Evolutionary conservation across 768 basidiomycete genomes (phyloP).

Genomic region (Kwoniella sp.): DNA sequence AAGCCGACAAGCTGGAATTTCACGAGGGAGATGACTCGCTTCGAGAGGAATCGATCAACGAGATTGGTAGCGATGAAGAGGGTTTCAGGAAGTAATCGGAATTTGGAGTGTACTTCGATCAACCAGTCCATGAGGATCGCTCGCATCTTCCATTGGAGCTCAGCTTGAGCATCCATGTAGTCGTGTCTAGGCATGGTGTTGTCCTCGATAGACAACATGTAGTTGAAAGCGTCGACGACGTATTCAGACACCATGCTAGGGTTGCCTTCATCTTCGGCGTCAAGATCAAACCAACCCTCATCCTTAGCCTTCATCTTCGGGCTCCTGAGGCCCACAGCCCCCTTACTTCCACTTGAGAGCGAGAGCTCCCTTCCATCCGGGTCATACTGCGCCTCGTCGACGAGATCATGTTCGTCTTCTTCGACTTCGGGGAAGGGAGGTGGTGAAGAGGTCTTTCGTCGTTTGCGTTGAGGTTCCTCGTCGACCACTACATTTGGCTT

Average conservation of each 20-base stretch:
- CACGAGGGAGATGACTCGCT: slow-evolving; percentile 72
- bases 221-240: slow-evolving; percentile 87
- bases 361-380: slow-evolving; percentile 51
- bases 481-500: slow-evolving; percentile 23
- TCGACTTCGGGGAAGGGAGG: slow-evolving; percentile 22
- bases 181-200: slow-evolving; percentile 76
- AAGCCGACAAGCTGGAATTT: slow-evolving; percentile 91
- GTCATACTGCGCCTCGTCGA: slow-evolving; percentile 65
- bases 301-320: slow-evolving; percentile 58
- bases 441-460: slow-evolving; percentile 43
- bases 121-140: slow-evolving; percentile 90
- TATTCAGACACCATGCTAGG: slow-evolving; percentile 98
- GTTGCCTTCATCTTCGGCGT: slow-evolving; percentile 87
- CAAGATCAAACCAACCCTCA: slow-evolving; percentile 81
- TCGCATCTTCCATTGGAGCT: slow-evolving; percentile 86
- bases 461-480: slow-evolving; percentile 36
- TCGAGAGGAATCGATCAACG: slow-evolving; percentile 68
- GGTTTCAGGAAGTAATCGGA: slow-evolving; percentile 83
- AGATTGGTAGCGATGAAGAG: slow-evolving; percentile 87
- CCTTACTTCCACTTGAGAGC: slow-evolving; percentile 39
- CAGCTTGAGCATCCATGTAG: slow-evolving; percentile 79
- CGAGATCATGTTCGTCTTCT: slow-evolving; percentile 64
- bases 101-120: slow-evolving; percentile 83
- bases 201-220: slow-evolving; percentile 81
- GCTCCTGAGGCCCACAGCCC: slow-evolving; percentile 20